Conservation (phyloP, 805 yeast species). For the Scheffersomyces amazonensis region DNA sequence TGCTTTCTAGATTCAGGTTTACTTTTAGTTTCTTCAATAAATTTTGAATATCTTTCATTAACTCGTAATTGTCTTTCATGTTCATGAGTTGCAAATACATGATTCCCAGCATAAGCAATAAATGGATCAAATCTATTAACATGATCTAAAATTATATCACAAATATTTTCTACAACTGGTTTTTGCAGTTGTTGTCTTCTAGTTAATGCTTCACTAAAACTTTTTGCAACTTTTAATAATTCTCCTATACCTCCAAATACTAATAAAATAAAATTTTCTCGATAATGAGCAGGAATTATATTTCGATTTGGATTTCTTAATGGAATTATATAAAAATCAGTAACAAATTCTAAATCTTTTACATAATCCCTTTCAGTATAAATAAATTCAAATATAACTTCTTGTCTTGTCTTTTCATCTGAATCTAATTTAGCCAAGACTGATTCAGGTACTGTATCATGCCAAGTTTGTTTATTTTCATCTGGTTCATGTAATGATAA, state of each 20-base stretch:
- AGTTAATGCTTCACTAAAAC: slow-evolving; percentile 85
- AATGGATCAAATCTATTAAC: slow-evolving; percentile 90
- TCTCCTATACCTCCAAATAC: slow-evolving; percentile 91
- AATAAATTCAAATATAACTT: slow-evolving; percentile 88
- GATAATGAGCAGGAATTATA: slow-evolving; percentile 81
- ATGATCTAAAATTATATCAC: slow-evolving; percentile 81
- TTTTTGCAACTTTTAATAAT: slow-evolving; percentile 76
- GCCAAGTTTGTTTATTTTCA: slow-evolving; percentile 87
- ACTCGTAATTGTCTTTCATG: slow-evolving; percentile 90
- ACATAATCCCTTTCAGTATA: slow-evolving; percentile 95
- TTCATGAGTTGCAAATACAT: slow-evolving; percentile 92
- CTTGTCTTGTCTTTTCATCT: slow-evolving; percentile 88
- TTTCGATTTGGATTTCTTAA: slow-evolving; percentile 68
- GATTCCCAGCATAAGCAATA: slow-evolving; percentile 89
- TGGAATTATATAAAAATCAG: slow-evolving; percentile 94
- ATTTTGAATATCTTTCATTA: slow-evolving; percentile 88
- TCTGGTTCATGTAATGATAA: slow-evolving; percentile 65
- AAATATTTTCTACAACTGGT: slow-evolving; percentile 81
- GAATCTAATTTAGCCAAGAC: slow-evolving; percentile 77
- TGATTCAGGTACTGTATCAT: slow-evolving; percentile 81
- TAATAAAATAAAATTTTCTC: slow-evolving; percentile 87
- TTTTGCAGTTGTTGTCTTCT: slow-evolving; percentile 77
- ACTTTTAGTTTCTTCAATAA: slow-evolving; percentile 86
- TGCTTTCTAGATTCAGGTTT: slow-evolving; percentile 82
- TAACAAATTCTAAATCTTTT: slow-evolving; percentile 86